These are phyloP conservation scores for Puccinia polysora DNA, from an alignment of 1,284 basidiomycete genomes.

Conservation along the genomic window DNA sequence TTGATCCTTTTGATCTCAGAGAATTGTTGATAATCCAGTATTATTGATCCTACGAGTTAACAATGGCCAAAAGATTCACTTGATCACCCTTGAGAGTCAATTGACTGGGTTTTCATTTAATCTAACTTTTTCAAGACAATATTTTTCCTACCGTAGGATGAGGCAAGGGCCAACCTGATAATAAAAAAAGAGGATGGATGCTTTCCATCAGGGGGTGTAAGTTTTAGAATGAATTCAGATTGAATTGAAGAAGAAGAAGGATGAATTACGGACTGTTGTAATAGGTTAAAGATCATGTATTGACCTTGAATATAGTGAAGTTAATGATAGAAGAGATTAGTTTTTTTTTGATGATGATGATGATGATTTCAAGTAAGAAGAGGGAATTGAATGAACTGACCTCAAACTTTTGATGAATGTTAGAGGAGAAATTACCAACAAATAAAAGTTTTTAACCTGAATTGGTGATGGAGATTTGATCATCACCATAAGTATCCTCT, in stretches of 20 bases:
- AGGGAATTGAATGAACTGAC: too few relatives aligned
- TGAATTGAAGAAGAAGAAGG: too few relatives aligned
- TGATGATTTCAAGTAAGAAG: too few relatives aligned
- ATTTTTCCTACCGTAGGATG: conserved; percentile 86
- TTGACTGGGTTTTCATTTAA: conserved; percentile 96
- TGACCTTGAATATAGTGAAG: too few relatives aligned
- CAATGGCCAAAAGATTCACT: conserved; percentile 94
- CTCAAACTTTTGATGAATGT: conserved; percentile 95
- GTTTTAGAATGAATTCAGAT: neutral
- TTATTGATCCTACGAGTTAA: too few relatives aligned
- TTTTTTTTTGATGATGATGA: too few relatives aligned
- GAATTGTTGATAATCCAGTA: too few relatives aligned
- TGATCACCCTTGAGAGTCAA: conserved; percentile 94
- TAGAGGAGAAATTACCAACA: conserved; percentile 90
- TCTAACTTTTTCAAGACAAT: conserved; percentile 95
- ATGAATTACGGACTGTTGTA: too few relatives aligned
- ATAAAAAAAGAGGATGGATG: conserved; percentile 51
- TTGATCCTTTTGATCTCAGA: conserved; percentile 82
- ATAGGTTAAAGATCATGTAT: too few relatives aligned
- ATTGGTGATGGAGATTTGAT: conserved; percentile 86
- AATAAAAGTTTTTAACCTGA: conserved; percentile 94
- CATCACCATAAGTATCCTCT: conserved; percentile 95
- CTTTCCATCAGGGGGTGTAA: neutral
- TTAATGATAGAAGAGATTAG: too few relatives aligned
- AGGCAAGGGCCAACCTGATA: too few relatives aligned